Evolutionary conservation across 371 early-diverging fungal genomes (phyloP), one percentile per base, ranked within the genome.

Genomic region (Syncephalastrum sp.): DNA sequence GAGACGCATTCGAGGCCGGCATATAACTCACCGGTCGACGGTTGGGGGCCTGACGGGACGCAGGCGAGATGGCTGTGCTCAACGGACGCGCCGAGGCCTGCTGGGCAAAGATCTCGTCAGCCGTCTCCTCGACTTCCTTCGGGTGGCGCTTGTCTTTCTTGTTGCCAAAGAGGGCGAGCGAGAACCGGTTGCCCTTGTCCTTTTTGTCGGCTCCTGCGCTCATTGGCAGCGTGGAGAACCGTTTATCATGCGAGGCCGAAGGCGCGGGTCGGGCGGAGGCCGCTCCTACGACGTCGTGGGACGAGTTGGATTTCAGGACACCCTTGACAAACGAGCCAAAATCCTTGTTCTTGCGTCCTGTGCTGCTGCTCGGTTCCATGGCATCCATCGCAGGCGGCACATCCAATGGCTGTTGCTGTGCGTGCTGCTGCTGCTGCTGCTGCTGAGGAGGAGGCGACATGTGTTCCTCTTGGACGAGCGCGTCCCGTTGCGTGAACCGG

Each of bases 111-210:
- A 48, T 47, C 29, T 46, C 41, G 33, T 47, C 49, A 14, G 42
- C 57, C 52, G 53, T 50, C 5, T 53, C 47, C 38, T 59, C 56
- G 41, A 54, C 53, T 21, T 60, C 47, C 47, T 60, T 63, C 29
- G 54, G 46, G 1, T 59, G 64, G 33, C 59, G 49, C 41, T 68
- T 68, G 13, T 68, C 64, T 42, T 68, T 64, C 46, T 62, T 61
- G 43, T 51, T 42, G 45, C 60, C 57, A 48, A 61, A 60, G 45
- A 63, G 53, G 6, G 49, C 61, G 54, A 64, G 50, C 10, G 64
- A 64, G 29, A 64, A 64, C 42, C 64, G 59, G 23, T 50, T 50
- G 19, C 53, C 42, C 48, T 61, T 62, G 7, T 54, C 48, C 16
- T 59, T 56, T 43, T 48, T 33, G 38, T 59, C 41, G 13, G 42